Base-by-base conservation (phyloP, 75 land plant genomes). In the Selaginella tamariscina region DNA sequence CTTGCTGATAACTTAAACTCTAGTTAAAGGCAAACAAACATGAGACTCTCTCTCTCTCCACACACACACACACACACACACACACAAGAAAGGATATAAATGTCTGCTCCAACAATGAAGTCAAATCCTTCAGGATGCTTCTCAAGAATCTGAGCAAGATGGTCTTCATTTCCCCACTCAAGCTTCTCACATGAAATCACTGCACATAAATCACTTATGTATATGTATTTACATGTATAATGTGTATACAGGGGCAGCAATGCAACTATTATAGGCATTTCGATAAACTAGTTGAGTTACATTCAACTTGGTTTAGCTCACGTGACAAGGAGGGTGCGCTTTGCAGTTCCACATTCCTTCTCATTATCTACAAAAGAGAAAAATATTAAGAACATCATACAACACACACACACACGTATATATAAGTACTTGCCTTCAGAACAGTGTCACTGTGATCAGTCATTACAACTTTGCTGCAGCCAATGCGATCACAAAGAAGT, bases 371-470 rank as follows among this genome's bases (percentile, higher is more conserved):
- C 69, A 79, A 9, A 32, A 0, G 11, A 15, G 29, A 30, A 27
- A 65, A 24, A 20, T 13, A 2, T 15, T 68, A 68, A 68, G 29
- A 33, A 24, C 20, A 20, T 11, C 18, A 49, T 11, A 49, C 54
- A 49, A 20, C 11, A 11, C 11, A 11, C 54, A 65, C 31, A 66
- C 0, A 62, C 27, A 54, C 1, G 56, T 15, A 33, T 9, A 1
- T 22, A 29, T 30, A 69, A 68, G 18, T 22, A 26, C 54, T 85
- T 82, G 79, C 97, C 94, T 92, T 86, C 22, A 92, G 77, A 31
- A 92, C 97, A 71, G 84, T 88, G 2, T 86, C 86, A 75, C 82
- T 88, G 71, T 92, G 89, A 66, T 92, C 97, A 30, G 97, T 88
- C 70, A 92, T 71, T 20, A 92, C 78, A 68, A 86, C 77, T 64